Conservation (phyloP, 2,329 filamentous ascomycete species). For the Macrophomina phaseolina region DNA sequence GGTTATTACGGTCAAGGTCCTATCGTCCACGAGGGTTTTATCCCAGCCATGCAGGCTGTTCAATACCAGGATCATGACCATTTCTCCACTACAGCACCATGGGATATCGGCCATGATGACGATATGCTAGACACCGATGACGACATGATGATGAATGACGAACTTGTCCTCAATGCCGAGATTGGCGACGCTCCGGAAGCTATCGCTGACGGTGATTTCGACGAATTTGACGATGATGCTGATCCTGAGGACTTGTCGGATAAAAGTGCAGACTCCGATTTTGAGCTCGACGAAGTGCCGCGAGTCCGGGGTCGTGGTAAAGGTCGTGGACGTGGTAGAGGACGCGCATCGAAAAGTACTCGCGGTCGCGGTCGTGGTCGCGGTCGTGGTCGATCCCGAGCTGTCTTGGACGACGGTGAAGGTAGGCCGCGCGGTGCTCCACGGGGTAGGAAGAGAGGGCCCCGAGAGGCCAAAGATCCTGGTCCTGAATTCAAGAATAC, state of each 20-base stretch:
- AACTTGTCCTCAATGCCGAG: constrained; percentile 28
- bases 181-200: constrained; percentile 40
- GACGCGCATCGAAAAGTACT: background rate
- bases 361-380: constrained; percentile 36
- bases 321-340: constrained; percentile 16
- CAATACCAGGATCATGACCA: constrained; percentile 36
- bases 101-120: constrained; percentile 3
- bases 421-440: constrained; percentile 30
- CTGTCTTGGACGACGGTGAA: constrained; percentile 28
- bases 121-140: constrained; percentile 35
- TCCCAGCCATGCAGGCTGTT: constrained; percentile 38
- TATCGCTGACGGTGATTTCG: constrained; percentile 44
- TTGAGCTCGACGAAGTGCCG: constrained; percentile 6
- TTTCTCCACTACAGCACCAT: constrained; percentile 1
- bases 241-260: constrained; percentile 27
- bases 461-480: constrained; percentile 67
- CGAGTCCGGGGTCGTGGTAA: constrained; percentile 26
- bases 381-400: constrained; percentile 30
- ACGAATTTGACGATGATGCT: constrained; percentile 38
- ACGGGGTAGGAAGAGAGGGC: constrained; percentile 44
- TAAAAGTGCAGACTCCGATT: constrained; percentile 20
- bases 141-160: constrained; percentile 34
- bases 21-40: constrained; percentile 48
- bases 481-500: constrained; percentile 73
- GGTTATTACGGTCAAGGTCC: constrained; percentile 31